Evolutionary conservation across 2,329 filamentous ascomycete species (phyloP).

Genomic region (Colletotrichum simmondsii): DNA sequence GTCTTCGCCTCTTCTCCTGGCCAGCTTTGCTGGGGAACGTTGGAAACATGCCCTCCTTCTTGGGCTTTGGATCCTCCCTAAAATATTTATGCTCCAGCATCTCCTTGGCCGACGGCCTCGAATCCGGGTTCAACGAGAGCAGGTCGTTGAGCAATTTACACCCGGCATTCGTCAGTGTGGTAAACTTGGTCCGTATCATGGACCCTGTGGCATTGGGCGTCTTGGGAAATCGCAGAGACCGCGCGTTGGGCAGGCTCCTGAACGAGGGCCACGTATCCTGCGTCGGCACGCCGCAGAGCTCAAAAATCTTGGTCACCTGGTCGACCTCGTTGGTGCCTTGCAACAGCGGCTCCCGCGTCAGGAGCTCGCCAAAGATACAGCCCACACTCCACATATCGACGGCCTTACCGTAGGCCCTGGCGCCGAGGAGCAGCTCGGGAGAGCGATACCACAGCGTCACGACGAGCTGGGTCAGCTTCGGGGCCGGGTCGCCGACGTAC

Average conservation of each 20-base stretch:
- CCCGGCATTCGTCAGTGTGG: constrained; percentile 82
- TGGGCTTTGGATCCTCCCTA: constrained; percentile 86
- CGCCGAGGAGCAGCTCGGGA: constrained; percentile 88
- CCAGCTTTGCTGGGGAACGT: constrained; percentile 97
- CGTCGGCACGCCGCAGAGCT: constrained; percentile 86
- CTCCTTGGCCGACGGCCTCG: constrained; percentile 76
- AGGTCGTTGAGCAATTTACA: constrained; percentile 75
- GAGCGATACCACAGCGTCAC: constrained; percentile 97
- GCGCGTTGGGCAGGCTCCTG: constrained; percentile 86
- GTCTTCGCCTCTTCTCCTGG: constrained; percentile 81
- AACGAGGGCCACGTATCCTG: constrained; percentile 88
- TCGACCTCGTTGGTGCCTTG: constrained; percentile 94
- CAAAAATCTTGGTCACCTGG: constrained; percentile 87
- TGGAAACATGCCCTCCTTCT: constrained; percentile 92
- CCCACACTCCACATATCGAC: constrained; percentile 97
- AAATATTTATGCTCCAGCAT: constrained; percentile 89
- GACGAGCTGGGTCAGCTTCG: constrained; percentile 88
- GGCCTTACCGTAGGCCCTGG: constrained; percentile 77
- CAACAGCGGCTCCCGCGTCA: constrained; percentile 84
- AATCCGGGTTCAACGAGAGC: constrained; percentile 78
- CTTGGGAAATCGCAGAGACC: constrained; percentile 76
- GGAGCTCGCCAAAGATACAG: constrained; percentile 93
- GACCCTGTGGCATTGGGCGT: constrained; percentile 54
- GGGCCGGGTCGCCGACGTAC: constrained; percentile 82
- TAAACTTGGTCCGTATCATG: constrained; percentile 81